These are phyloP conservation scores for Gonapodya prolifera DNA, from an alignment of 192 early-diverging fungal species.

Conservation along the genomic window DNA sequence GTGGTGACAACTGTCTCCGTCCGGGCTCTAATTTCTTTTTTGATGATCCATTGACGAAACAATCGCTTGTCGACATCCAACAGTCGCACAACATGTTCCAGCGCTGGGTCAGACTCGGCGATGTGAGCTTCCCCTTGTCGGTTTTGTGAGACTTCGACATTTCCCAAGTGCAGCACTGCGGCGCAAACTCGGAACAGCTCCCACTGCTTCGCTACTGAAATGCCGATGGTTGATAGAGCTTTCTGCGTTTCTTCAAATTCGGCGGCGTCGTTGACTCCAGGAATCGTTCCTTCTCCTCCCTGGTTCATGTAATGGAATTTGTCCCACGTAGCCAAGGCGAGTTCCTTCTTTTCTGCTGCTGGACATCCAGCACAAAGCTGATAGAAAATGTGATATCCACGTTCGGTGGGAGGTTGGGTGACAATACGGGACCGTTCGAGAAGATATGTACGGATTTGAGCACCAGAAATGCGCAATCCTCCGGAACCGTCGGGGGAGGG, in stretches of 20 bases:
- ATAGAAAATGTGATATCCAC: slow-evolving; percentile 99
- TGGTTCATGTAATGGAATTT: slow-evolving; percentile 82
- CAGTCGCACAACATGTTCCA: slow-evolving; percentile 51
- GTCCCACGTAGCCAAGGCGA: slow-evolving; percentile 60
- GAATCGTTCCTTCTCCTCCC: slow-evolving; percentile 63
- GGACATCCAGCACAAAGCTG: slow-evolving; percentile 89
- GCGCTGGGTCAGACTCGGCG: slow-evolving; percentile 60
- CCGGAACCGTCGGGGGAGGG: neutral
- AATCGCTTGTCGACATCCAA: slow-evolving; percentile 62
- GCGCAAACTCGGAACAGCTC: slow-evolving; percentile 81
- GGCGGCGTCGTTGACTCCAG: slow-evolving; percentile 81
- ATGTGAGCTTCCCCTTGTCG: slow-evolving; percentile 56
- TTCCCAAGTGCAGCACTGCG: slow-evolving; percentile 87
- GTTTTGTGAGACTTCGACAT: slow-evolving; percentile 69
- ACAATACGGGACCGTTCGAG: slow-evolving; percentile 90
- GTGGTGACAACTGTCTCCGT: slow-evolving; percentile 83
- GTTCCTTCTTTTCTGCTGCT: slow-evolving; percentile 64
- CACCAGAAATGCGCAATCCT: slow-evolving; percentile 77
- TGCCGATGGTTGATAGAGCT: slow-evolving; percentile 74
- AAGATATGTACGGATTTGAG: slow-evolving; percentile 88
- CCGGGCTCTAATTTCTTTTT: slow-evolving; percentile 81
- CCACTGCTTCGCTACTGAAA: slow-evolving; percentile 69
- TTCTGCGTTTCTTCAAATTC: slow-evolving; percentile 86
- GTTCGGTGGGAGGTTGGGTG: slow-evolving; percentile 67
- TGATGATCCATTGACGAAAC: slow-evolving; percentile 90